Conservation (phyloP, 495 filamentous ascomycete genomes). For the Bacidia rubella region DNA sequence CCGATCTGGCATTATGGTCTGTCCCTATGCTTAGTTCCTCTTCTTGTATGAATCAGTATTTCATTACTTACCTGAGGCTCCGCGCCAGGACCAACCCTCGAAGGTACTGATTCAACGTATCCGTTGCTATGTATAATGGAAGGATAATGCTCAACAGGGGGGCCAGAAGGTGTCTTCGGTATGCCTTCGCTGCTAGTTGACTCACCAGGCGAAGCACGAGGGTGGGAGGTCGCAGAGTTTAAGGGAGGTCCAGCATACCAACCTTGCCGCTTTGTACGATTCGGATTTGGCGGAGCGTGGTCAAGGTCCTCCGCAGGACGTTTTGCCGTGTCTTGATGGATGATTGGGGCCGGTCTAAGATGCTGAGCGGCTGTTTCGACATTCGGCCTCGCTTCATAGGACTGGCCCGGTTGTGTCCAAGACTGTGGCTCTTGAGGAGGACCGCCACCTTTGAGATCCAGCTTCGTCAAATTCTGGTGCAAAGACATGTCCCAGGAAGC, state of each 20-base stretch:
- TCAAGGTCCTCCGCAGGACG: constrained; percentile 8
- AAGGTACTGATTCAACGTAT: constrained; percentile 40
- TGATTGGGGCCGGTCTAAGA: constrained; percentile 11
- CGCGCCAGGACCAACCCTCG: constrained; percentile 30
- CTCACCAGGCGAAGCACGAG: constrained; percentile 54
- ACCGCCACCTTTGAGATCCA: constrained; percentile 50
- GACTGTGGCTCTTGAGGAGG: constrained; percentile 40
- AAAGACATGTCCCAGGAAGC: constrained; percentile 65
- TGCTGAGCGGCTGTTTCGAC: constrained; percentile 28
- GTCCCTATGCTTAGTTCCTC: not conserved
- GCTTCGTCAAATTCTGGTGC: constrained; percentile 57
- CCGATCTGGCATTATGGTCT: constrained; percentile 11
- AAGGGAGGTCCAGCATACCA: constrained; percentile 49
- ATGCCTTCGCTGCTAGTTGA: constrained; percentile 61
- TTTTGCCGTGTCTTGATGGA: constrained; percentile 15
- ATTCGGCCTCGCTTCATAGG: constrained; percentile 17
- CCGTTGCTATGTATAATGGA: constrained; percentile 53
- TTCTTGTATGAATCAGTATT: not conserved
- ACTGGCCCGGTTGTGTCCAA: constrained; percentile 39
- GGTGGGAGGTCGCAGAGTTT: constrained; percentile 23
- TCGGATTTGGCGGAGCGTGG: constrained; percentile 36
- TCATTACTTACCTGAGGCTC: constrained; percentile 27
- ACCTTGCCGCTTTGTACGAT: constrained; percentile 49
- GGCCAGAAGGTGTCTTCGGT: constrained; percentile 45
- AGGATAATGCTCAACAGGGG: constrained; percentile 47